Conservation (phyloP, 495 filamentous ascomycete genomes). For the Hypoxylon lenormandii region DNA sequence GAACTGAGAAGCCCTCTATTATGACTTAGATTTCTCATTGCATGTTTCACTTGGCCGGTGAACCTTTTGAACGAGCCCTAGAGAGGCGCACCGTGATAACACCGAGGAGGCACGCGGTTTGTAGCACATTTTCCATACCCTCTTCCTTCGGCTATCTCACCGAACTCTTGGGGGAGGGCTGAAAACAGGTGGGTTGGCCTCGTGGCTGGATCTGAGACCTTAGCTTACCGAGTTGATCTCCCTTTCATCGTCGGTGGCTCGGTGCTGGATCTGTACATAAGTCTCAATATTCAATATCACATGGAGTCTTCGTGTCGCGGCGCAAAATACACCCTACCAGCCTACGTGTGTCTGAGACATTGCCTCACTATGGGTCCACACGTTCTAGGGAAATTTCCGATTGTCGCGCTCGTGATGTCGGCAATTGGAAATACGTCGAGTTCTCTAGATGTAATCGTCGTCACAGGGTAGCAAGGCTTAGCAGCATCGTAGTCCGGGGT, state of each 20-base stretch:
- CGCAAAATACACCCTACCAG: not conserved
- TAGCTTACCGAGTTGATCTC: not conserved
- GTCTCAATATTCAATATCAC: not conserved
- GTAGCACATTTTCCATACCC: conserved; percentile 8
- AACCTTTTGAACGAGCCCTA: not conserved
- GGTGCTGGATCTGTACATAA: not conserved
- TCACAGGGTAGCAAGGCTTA: conserved; percentile 1
- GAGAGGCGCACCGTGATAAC: conserved; percentile 33
- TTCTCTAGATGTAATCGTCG: conserved; percentile 2
- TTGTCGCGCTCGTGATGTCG: conserved; percentile 6
- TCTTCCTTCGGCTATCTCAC: conserved; percentile 5
- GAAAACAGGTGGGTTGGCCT: not conserved
- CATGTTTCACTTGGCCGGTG: not conserved
- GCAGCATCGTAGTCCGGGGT: conserved; percentile 17
- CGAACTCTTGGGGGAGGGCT: not conserved
- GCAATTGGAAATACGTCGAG: not conserved
- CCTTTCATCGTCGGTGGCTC: not conserved
- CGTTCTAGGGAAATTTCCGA: not conserved
- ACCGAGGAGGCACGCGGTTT: conserved; percentile 20
- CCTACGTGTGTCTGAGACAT: conserved; percentile 3
- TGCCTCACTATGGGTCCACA: not conserved
- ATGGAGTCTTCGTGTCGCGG: no score
- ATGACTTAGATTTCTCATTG: not conserved
- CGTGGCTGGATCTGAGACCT: conserved; percentile 23
- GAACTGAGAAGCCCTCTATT: not conserved